Base-by-base conservation (phyloP, 164 flowering plant genomes). In the Dillenia suffruticosa region DNA sequence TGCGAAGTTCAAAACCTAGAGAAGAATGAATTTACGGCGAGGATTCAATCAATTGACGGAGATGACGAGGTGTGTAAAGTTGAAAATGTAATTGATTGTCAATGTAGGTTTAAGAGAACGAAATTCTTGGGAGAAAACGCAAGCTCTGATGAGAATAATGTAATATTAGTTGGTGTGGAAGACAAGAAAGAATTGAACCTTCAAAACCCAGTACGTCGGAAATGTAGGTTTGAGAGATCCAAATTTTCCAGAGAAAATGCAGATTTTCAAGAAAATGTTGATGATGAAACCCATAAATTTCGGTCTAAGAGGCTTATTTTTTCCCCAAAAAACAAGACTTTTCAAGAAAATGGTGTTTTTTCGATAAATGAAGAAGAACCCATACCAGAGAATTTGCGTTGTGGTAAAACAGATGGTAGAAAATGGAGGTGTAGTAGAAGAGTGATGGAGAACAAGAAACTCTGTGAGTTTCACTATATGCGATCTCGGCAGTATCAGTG, bases 381-480 rank as follows among this genome's bases (percentile, higher is more conserved):
- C 5, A 11, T 49, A 40, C 65, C 72, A 22, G 76, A 70, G 22
- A 44, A 70, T 47, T 70, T 61, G 46, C 70, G 74, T 15, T 74
- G 78, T 58, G 59, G 59, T 46, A 63, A 74, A 51, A 74, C 32
- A n/a, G 78, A 74, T 26, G 78, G 78, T 2, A 57, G 66, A 50
- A 63, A 68, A 46, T 74, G 78, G 78, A 59, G 78, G 62, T 74
- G 78, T 15, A 51, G 46, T 47, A 66, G 69, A 49, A 46, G 60
- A 17, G 75, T 62, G 24, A 68, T 70, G 79, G 83, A 81, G 1
- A 67, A 68, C 47, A 66, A 64, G 61, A 82, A 74, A 68, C 72
- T 82, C 57, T 87, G 94, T 62, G 87, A 80, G 52, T 50, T 78
- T 24, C 91, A 88, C 60, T 58, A 76, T 59, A 74, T 80, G n/a